Base-by-base conservation (phyloP, 163 green algal genomes). In the Volvox carteri region DNA sequence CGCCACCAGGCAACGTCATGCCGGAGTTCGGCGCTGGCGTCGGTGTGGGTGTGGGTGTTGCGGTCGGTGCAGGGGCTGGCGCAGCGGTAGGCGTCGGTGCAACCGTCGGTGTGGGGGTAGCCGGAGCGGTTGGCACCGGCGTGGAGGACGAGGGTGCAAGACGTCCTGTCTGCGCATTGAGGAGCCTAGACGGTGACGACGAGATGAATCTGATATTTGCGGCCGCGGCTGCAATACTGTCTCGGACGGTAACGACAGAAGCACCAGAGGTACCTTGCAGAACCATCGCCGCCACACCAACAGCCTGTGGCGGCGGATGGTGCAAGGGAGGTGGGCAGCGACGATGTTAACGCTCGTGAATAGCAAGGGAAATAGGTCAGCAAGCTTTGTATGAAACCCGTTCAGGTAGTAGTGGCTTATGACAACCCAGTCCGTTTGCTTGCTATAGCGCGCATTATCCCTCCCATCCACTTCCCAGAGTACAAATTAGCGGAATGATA, bases 281-380 rank as follows among this genome's bases (percentile, higher is more conserved):
- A 84, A 95, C 92, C 68, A 96, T 90, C 0, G 95, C 95, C 0
- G 89, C 90, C 2, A 91, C 93, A 9, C 95, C 95, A 37, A 91
- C 74, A 9, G 95, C 95, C 78, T 94, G 88, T 7, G n/a, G n/a
- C n/a, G n/a, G n/a, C n/a, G n/a, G n/a, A n/a, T 14, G 42, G 70
- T 37, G 18, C n/a, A 73, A 6, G 37, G 14, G 33, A 54, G 33
- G 14, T 21, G 19, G 56, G 56, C 9, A 23, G 19, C 14, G 12
- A 58, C 14, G 12, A 58, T 58, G 14, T 11, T 23, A 58, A 11
- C 11, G 48, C 48, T 58, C 11, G 11, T 58, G 48, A 58, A 58
- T 11, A 58, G 48, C 48, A 14, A 58, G 48, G 48, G n/a, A n/a
- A n/a, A n/a, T n/a, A n/a, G n/a, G n/a, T n/a, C n/a, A n/a, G n/a